Evolutionary conservation across 148 eudicot species (phyloP), one percentile per base, ranked within the genome.

Genomic region (Fagopyrum tataricum): DNA sequence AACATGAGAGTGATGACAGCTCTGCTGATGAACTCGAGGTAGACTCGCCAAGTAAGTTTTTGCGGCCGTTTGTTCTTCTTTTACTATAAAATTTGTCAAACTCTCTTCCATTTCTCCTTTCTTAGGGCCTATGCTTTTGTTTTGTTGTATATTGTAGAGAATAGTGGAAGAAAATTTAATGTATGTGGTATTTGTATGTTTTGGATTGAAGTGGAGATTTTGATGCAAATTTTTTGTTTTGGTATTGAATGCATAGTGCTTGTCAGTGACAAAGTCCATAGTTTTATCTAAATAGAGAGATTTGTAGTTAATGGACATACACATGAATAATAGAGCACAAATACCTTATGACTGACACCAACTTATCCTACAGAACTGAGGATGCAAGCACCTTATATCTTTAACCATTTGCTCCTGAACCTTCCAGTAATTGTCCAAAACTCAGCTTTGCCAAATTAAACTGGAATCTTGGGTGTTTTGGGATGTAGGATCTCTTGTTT

Each of bases 1-100:
- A 93, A 51, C 85, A 94, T 76, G 97, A 89, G 76, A 91, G 93
- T 77, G 97, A 89, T 77, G 93, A 88, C 72, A 89, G 93, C 83
- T 91, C 96, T 1, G 85, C 74, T 17, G 76, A 88, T 77, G 97
- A 88, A 76, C 80, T 88, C 44, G 85, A 84, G 39, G 83, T 78
- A 59, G 90, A 86, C 70, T 88, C 95, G 12, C 72, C 88, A 79
- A 96, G 98, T 93, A 75, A 2, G 17, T 17, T 67, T 31, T 39
- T 24, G 42, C 37, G 61, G 6, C 62, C n/a, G 24, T 62, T 62
- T 73, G 10, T 24, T 21, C 17, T 71, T 49, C 4, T n/a, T 26
- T n/a, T 67, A 17, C 14, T 37, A 7, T 73, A 24, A 11, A 15
- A 24, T 74, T 39, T 48, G 41, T 56, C 23, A 23, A 43, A 23